A percentile compares a stretch with the other conserved stretches of the same genome.
Conservation (phyloP, 345 rosid species). For the Hypericum androsaemum region DNA sequence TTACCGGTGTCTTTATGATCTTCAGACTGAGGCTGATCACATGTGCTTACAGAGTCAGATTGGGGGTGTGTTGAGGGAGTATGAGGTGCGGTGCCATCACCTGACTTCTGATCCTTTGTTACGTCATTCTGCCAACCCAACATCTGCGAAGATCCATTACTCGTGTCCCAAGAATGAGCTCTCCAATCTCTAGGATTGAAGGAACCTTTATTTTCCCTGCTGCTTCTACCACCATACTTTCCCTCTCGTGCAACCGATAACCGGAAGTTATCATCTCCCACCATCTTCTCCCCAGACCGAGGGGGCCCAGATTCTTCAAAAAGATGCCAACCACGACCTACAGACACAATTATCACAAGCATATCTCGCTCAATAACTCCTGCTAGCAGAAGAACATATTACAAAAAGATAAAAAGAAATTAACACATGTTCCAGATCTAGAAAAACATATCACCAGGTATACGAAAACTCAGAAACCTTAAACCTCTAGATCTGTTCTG, state of each 20-base stretch:
- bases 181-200: constrained; percentile 68
- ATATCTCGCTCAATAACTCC: constrained; percentile 20
- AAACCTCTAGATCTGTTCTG: no score
- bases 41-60: constrained; percentile 35
- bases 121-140: constrained; percentile 47
- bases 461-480: no score
- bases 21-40: constrained; percentile 44
- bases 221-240: constrained; percentile 54
- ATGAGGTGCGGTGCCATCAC: constrained; percentile 38
- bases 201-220: constrained; percentile 54
- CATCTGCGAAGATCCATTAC: constrained; percentile 46
- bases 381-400: constrained; percentile 4
- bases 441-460: no score
- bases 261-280: constrained; percentile 49
- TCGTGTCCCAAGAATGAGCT: constrained; percentile 52
- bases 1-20: constrained; percentile 40
- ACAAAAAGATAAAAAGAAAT: no score
- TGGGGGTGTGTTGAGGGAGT: constrained; percentile 30
- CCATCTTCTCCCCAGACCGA: constrained; percentile 43
- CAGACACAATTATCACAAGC: constrained; percentile 28
- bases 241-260: constrained; percentile 48
- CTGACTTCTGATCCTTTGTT: constrained; percentile 46
- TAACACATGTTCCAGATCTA: no score
- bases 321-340: constrained; percentile 72
- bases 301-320: constrained; percentile 64